Base-by-base conservation (phyloP, 2,329 filamentous ascomycete species). In the Alternaria burnsii region DNA sequence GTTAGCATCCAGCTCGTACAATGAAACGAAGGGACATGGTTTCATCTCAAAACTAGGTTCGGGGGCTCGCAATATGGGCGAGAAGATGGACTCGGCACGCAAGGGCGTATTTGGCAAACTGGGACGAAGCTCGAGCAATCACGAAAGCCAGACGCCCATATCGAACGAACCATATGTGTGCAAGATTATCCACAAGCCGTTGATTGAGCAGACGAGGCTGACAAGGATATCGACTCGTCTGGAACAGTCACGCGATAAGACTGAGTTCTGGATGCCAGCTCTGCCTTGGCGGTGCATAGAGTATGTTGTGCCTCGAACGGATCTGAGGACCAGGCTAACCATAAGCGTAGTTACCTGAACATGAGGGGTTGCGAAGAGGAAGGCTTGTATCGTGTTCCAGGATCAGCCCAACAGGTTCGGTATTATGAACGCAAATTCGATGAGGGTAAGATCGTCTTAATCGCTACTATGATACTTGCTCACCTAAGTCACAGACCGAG, bases 181-280 rank as follows among this genome's bases (percentile, higher is more conserved):
- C 71, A 92, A 91, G 69, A 89, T 97, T 43, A 92, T 98, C 76
- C 97, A 95, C 71, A 83, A 91, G 51, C 93, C 93, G 1, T 82
- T 98, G 30, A 85, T 97, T 26, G 91, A 97, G 76, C 94, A 98
- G 80, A 94, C 94, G 7, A 88, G 94, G n/a, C 84, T 89, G 65
- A 97, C 94, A 0, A 87, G 94, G 65, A 97, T 98, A 75, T 96
- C 93, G 8, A 96, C 94, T 79, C 88, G 91, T 30, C 82, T 98
- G 43, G 92, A 96, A 73, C 88, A 91, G 62, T 97, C 94, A 10
- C 88, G 90, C 63, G 94, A 98, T 75, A 97, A 97, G 83, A 98
- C 94, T 0, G 94, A 97, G 74, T 98, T 96, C 75, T 98, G 94
- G 94, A 97, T 98, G 94, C 94, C 94, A 12, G 92, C 93, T 7